Evolutionary conservation across 1,284 basidiomycete species (phyloP), one percentile per base, ranked within the genome.

Genomic region (Austroboletus olivaceoglutinosus): DNA sequence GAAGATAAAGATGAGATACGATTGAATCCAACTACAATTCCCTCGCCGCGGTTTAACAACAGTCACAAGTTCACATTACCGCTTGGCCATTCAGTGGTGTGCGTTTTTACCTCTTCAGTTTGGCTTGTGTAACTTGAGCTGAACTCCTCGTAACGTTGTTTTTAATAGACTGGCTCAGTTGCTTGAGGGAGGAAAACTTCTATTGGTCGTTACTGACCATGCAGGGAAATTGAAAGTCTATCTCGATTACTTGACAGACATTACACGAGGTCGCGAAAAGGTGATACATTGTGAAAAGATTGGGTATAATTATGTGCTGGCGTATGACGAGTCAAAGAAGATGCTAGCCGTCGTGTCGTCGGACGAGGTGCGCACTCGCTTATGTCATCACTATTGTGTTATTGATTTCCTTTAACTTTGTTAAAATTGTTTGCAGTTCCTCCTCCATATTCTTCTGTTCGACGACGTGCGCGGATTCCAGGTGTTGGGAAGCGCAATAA

Each of bases 271-370:
- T 2, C 45, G 51, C 0, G 66, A 65, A 37, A 76, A 75, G 51
- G 27, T 16, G 0, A 58, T 82, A 9, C 64, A 74, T 41, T 69
- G 68, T 8, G 73, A 75, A 49, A 78, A 75, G 54, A 69, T 80
- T 3, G 81, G 78, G 0, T 58, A 65, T 1, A 58, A 75, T 8
- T 68, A 72, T 36, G 13, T 76, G 5, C 46, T 82, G 3, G 68
- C 80, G 0, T 81, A 73, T 47, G 77, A 83, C 37, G 81, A 83
- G 56, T 58, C 59, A 7, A 78, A 75, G 54, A 72, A 73, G 0
- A 71, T 73, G 60, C 58, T 83, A 16, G 71, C 70, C 0, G 51
- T 83, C 0, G 77, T 76, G 31, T 68, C 70, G 8, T 57, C 67
- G 0, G 67, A 70, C 3, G 75, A 74, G 61, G 80, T 75, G 19